Base-by-base conservation (phyloP, 768 basidiomycete genomes). In the Rhodosporidiobolus sp. region DNA sequence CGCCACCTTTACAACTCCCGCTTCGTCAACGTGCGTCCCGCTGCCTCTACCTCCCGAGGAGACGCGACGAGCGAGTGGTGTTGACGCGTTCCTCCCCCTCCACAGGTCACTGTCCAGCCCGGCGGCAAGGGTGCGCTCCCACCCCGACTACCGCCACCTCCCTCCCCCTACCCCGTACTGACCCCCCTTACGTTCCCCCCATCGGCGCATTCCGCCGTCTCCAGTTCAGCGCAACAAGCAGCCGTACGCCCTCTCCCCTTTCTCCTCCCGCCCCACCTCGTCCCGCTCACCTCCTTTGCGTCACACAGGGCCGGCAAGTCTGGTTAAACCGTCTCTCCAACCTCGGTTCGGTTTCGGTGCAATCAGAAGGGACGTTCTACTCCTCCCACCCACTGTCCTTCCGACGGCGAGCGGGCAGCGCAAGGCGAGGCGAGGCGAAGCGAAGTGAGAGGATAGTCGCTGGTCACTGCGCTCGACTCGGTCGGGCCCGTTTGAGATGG, bases 1-100 rank as follows among this genome's bases (percentile, higher is more conserved):
- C 87, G 92, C 76, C 85, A 91, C 77, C 84, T 92, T 75, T 95
- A 94, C 87, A 94, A 94, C 86, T 89, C 92, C 81, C 88, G 83
- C 78, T 88, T 85, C 68, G 45, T 35, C 22, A 63, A 63, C 69
- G 53, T 64, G 57, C 54, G 52, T 35, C 35, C 28, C 22, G 45
- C 43, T 54, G 43, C 52, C 46, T 48, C 53, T 59, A 45, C 56
- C 28, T 20, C 20, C 26, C 26, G 22, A 20, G 14, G 17, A 8
- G 50, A 20, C 19, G 43, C 28, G 26, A 14, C 32, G n/a, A 52
- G 28, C 68, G 77, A 45, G 78, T 60, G n/a, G n/a, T n/a, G 28
- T 59, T 50, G 53, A 43, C 45, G 14, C 65, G 91, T 90, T 83
- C 93, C 92, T 86, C 92, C 94, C 76, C 48, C 26, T n/a, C 9